Conservation (phyloP, 148 eudicot genomes). For the Selenicereus undatus region DNA sequence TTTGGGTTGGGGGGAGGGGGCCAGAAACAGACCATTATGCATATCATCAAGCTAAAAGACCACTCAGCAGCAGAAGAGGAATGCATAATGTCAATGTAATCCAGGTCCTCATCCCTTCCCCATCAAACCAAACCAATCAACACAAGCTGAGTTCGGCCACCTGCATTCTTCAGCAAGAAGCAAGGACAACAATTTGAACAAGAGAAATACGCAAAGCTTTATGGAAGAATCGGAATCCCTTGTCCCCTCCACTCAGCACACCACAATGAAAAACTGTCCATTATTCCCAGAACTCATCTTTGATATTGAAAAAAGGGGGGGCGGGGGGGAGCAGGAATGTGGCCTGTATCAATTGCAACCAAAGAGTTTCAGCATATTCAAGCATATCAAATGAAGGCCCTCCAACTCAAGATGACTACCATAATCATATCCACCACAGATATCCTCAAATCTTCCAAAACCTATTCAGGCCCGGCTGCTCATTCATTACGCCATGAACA, state of each 20-base stretch:
- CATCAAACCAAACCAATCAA: neutral
- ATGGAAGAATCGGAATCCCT: neutral
- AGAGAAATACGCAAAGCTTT: neutral
- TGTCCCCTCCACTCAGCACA: neutral
- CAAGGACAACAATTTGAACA: neutral
- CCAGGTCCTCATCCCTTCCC: neutral
- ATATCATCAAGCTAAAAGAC: neutral
- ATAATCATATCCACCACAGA: neutral
- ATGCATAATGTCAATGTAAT: neutral
- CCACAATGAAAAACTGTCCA: neutral
- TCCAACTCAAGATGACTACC: neutral
- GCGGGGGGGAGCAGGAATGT: too few relatives aligned
- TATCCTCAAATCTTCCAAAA: neutral
- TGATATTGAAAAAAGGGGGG: neutral
- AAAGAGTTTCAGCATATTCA: neutral
- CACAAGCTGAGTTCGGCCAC: neutral
- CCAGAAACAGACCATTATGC: neutral
- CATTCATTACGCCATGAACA: neutral
- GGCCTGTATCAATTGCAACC: neutral
- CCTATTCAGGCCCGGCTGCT: neutral
- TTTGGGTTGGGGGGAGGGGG: neutral
- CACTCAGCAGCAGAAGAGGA: neutral
- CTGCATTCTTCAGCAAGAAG: neutral
- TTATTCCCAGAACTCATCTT: neutral
- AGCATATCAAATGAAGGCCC: neutral